phyloP scores from a whole-genome alignment of 805 yeast species.

The Metschnikowia amazonensis region DNA sequence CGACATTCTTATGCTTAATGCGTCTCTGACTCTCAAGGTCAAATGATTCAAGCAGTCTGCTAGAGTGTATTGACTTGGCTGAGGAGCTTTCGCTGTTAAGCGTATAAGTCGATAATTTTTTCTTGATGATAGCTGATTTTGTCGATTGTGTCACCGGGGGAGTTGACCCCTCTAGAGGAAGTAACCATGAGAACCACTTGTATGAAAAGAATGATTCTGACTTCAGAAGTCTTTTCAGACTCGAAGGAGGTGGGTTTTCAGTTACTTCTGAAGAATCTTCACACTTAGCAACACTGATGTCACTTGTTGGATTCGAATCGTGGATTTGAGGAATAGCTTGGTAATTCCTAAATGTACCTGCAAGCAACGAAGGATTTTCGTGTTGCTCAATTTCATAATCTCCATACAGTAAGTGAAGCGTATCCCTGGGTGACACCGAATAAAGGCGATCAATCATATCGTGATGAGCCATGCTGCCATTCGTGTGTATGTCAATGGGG shows the following conservation, averaged over 20 bases:
- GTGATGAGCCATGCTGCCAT: conserved; percentile 6
- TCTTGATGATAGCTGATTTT: conserved; percentile 13
- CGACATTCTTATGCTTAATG: conserved; percentile 10
- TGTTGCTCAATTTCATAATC: background rate
- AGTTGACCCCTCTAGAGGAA: background rate
- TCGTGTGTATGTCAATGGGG: background rate
- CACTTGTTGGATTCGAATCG: background rate
- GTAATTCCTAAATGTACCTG: background rate
- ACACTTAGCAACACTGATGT: background rate
- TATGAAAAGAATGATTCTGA: background rate
- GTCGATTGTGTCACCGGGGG: background rate
- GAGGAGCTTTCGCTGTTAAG: conserved; percentile 17
- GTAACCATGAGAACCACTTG: conserved; percentile 8
- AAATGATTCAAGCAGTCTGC: conserved; percentile 12
- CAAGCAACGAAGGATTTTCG: background rate
- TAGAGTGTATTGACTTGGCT: conserved; percentile 9
- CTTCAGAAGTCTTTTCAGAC: background rate
- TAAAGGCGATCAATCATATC: conserved; percentile 28
- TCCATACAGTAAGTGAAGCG: conserved; percentile 26
- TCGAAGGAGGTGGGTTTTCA: background rate
- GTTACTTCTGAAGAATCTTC: background rate
- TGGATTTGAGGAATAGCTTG: background rate
- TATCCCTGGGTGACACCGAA: conserved; percentile 40
- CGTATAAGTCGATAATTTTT: conserved; percentile 21
- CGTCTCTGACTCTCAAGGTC: conserved; percentile 18